These are phyloP conservation scores for Thielaviopsis ethacetica DNA, from an alignment of 2,329 filamentous ascomycete genomes.

Conservation along the genomic window DNA sequence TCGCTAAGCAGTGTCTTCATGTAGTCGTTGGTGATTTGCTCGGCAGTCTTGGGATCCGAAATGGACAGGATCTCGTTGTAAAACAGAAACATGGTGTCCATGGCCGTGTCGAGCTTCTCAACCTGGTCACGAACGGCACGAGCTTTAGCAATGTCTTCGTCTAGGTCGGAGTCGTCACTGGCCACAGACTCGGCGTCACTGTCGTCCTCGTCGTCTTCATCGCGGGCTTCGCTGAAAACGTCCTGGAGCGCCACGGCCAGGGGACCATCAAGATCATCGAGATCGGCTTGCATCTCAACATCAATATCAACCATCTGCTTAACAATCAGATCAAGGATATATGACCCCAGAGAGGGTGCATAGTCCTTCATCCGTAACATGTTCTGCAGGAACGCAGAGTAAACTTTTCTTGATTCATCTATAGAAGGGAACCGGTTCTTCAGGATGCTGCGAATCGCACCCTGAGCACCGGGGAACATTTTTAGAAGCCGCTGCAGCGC, in stretches of 20 bases:
- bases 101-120: constrained; percentile 77
- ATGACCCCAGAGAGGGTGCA: constrained; percentile 57
- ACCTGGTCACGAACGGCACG: constrained; percentile 66
- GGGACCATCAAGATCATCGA: constrained; percentile 86
- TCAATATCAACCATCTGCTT: constrained; percentile 86
- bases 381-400: constrained; percentile 79
- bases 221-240: constrained; percentile 9
- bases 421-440: constrained; percentile 57
- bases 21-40: constrained; percentile 20
- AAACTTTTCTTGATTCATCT: constrained; percentile 59
- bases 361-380: constrained; percentile 64
- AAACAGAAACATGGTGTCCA: constrained; percentile 74
- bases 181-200: constrained; percentile 56
- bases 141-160: constrained; percentile 39
- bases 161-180: constrained; percentile 51
- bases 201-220: constrained; percentile 32
- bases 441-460: constrained; percentile 51
- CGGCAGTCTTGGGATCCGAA: constrained; percentile 48
- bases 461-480: constrained; percentile 64
- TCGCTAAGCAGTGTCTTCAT: constrained; percentile 70
- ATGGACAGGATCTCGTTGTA: constrained; percentile 59
- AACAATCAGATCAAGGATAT: constrained; percentile 69
- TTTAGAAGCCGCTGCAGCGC: constrained; percentile 60
- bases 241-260: constrained; percentile 49
- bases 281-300: constrained; percentile 82